Percentiles rank a stretch among this genome's conserved stretches.
phyloP scores from a whole-genome alignment of 2,329 filamentous ascomycete genomes.

The Aspergillus bombycis region DNA sequence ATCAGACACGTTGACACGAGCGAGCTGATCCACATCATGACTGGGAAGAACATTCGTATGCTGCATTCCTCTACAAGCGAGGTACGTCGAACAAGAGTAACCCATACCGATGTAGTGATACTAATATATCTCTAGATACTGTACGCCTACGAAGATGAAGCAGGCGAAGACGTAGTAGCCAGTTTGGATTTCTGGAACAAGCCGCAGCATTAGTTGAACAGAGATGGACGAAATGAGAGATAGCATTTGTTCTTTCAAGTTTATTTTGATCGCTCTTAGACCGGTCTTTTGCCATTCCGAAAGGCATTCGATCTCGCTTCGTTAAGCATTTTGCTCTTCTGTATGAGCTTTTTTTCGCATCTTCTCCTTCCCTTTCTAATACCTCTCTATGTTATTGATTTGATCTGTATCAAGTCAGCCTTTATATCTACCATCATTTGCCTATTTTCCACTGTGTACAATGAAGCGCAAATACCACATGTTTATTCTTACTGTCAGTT shows the following conservation, averaged over 20 bases:
- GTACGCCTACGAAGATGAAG: constrained; percentile 96
- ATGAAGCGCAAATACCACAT: constrained; percentile 47
- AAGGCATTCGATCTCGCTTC: constrained; percentile 11
- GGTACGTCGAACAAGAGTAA: constrained; percentile 60
- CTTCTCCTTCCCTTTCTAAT: constrained; percentile 18
- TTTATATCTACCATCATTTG: constrained; percentile 19
- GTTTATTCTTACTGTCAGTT: constrained; percentile 28
- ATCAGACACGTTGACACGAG: constrained; percentile 93
- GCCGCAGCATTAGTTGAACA: constrained; percentile 32
- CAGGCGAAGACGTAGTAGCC: constrained; percentile 89
- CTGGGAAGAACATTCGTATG: constrained; percentile 96
- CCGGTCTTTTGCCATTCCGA: constrained; percentile 11
- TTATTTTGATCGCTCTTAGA: constrained; percentile 24
- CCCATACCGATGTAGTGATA: not conserved
- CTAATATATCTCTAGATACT: constrained; percentile 69
- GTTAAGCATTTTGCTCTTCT: constrained; percentile 21
- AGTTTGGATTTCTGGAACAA: constrained; percentile 95
- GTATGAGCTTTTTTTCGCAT: constrained; percentile 10
- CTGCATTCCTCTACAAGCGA: constrained; percentile 95
- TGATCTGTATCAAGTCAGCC: constrained; percentile 22
- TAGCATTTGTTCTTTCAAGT: constrained; percentile 12
- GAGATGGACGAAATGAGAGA: constrained; percentile 15
- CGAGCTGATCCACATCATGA: constrained; percentile 88
- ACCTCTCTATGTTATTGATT: constrained; percentile 24
- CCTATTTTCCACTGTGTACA: constrained; percentile 37